These are phyloP conservation scores for Penicillium olsonii DNA, from an alignment of 2,329 filamentous ascomycete species.

Conservation along the genomic window DNA sequence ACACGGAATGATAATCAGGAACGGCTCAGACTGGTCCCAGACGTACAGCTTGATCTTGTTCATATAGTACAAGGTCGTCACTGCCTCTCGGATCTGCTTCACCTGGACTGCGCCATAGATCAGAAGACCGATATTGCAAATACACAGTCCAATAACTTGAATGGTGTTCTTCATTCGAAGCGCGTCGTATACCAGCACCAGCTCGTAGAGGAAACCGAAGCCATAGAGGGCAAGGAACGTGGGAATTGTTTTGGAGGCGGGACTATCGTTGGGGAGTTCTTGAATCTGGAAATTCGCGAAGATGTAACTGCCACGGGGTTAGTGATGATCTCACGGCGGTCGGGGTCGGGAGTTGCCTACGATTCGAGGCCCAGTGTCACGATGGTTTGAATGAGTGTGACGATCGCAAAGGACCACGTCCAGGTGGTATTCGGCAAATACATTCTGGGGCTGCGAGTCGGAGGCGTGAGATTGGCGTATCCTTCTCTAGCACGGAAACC, in stretches of 20 bases:
- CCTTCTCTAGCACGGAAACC: slow-evolving; percentile 56
- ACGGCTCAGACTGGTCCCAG: slow-evolving; percentile 71
- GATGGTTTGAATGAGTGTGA: slow-evolving; percentile 73
- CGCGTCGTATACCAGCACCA: slow-evolving; percentile 89
- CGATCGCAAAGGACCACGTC: slow-evolving; percentile 81
- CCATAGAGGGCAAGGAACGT: slow-evolving; percentile 96
- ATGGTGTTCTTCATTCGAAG: slow-evolving; percentile 96
- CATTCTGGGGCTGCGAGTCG: slow-evolving; percentile 52
- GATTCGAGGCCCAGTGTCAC: slow-evolving; percentile 82
- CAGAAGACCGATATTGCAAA: slow-evolving; percentile 88
- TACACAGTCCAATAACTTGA: slow-evolving; percentile 91
- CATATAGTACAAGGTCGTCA: slow-evolving; percentile 54
- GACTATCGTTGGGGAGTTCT: slow-evolving; percentile 43
- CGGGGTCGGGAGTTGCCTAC: slow-evolving; percentile 55
- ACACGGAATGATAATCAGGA: slow-evolving; percentile 80
- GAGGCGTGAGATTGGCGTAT: slow-evolving; percentile 42
- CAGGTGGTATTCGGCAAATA: slow-evolving; percentile 81
- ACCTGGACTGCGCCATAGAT: slow-evolving; percentile 93
- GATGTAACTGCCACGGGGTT: slow-evolving; percentile 66
- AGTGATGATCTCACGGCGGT: not conserved
- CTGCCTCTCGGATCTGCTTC: slow-evolving; percentile 80
- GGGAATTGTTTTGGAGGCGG: slow-evolving; percentile 69
- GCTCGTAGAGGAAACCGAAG: slow-evolving; percentile 91
- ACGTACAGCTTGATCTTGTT: slow-evolving; percentile 56
- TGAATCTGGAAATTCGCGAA: slow-evolving; percentile 79